phyloP scores from a whole-genome alignment of 257 asterid genomes.

The Solanum chmielewskii region DNA sequence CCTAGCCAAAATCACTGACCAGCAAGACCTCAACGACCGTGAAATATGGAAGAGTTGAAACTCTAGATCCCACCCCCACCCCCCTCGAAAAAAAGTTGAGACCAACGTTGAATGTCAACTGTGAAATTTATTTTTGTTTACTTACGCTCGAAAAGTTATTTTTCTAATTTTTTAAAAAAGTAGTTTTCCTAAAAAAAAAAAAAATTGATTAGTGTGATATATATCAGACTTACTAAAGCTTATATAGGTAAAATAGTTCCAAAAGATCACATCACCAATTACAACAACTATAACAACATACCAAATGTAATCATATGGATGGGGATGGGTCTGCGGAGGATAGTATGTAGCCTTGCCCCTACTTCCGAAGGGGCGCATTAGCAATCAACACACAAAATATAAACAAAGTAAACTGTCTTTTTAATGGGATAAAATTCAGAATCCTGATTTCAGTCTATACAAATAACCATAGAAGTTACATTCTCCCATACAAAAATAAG shows the following conservation, averaged over 20 bases:
- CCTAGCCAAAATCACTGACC: background rate
- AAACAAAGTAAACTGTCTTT: background rate
- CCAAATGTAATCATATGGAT: background rate
- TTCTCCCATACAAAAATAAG: background rate
- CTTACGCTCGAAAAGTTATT: background rate
- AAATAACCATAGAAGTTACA: background rate
- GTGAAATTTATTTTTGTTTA: no score
- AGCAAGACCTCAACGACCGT: background rate
- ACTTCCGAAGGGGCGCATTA: background rate
- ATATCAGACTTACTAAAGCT: no score
- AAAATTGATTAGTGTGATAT: no score
- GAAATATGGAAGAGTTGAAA: background rate
- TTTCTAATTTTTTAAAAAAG: no score
- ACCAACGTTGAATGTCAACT: no score
- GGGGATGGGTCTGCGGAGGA: background rate
- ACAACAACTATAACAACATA: background rate
- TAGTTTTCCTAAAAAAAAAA: no score
- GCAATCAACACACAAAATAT: no score
- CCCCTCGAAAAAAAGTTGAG: background rate
- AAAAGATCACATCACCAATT: no score
- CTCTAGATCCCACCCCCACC: background rate
- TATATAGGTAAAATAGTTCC: no score
- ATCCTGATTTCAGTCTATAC: background rate
- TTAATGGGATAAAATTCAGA: background rate
- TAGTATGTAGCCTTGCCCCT: background rate